Conservation (phyloP, 495 filamentous ascomycete species). For the Tuber brumale region DNA sequence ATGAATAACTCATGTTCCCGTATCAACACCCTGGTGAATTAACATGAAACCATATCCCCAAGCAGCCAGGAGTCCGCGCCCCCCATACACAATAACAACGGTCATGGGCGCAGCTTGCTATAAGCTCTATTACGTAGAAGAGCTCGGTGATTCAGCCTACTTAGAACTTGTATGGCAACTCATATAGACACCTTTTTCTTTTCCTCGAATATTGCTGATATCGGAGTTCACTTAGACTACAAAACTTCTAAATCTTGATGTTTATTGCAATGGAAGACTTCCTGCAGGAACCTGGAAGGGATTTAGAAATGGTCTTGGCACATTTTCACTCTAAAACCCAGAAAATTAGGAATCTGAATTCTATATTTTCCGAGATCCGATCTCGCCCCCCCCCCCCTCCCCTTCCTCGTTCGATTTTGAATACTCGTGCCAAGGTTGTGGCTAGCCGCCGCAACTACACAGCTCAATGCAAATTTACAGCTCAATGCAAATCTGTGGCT, state of each 20-base stretch:
- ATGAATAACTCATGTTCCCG: background rate
- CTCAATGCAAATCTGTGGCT: too few relatives aligned
- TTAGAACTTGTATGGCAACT: background rate
- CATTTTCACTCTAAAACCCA: too few relatives aligned
- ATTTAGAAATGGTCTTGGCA: too few relatives aligned
- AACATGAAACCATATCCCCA: background rate
- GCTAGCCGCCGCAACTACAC: too few relatives aligned
- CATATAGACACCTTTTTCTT: background rate
- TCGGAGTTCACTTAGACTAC: background rate
- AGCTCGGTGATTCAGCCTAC: background rate
- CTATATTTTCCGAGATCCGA: too few relatives aligned
- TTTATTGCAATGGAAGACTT: background rate
- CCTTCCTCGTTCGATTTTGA: too few relatives aligned
- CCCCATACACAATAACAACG: background rate
- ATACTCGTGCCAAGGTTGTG: too few relatives aligned
- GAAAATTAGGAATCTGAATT: too few relatives aligned
- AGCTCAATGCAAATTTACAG: too few relatives aligned
- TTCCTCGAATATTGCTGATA: background rate
- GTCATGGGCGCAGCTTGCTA: background rate
- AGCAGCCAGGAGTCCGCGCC: background rate
- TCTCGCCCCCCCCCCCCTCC: too few relatives aligned
- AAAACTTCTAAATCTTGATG: background rate
- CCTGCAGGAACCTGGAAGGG: too few relatives aligned
- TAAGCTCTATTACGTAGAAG: background rate
- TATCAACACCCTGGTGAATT: background rate